phyloP scores from a whole-genome alignment of 805 yeast genomes.

The Kodamaea kakaduensis region DNA sequence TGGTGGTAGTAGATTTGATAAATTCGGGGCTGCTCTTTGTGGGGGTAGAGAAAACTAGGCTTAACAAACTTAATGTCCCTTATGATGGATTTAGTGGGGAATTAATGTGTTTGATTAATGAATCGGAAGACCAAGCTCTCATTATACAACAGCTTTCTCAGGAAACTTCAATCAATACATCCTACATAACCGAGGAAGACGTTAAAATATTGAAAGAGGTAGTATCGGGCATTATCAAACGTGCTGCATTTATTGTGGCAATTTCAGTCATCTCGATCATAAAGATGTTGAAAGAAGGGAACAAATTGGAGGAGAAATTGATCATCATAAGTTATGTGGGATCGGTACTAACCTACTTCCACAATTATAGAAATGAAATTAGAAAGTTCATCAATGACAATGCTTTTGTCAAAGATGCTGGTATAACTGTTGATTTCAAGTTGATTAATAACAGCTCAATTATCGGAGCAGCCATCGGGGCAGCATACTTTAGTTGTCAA shows the following conservation, averaged over 20 bases:
- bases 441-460: constrained; percentile 45
- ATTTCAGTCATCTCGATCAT: constrained; percentile 37
- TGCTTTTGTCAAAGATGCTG: constrained; percentile 20
- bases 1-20: constrained; percentile 36
- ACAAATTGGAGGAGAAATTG: constrained; percentile 16
- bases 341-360: constrained; percentile 45
- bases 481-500: constrained; percentile 31
- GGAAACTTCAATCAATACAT: constrained; percentile 13
- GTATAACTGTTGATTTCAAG: constrained; percentile 34
- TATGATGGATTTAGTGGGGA: constrained; percentile 39
- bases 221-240: constrained; percentile 34
- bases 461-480: constrained; percentile 54
- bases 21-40: constrained; percentile 25
- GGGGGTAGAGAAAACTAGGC: constrained; percentile 12
- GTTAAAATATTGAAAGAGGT: constrained; percentile 25
- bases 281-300: constrained; percentile 24
- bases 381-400: constrained; percentile 20
- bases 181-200: constrained; percentile 23
- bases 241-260: constrained; percentile 45
- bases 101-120: constrained; percentile 37
- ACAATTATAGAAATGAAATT: constrained; percentile 32
- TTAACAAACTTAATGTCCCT: constrained; percentile 15
- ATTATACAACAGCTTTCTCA: constrained; percentile 19
- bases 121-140: constrained; percentile 18
- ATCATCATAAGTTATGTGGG: constrained; percentile 46